Evolutionary conservation across 495 filamentous ascomycete genomes (phyloP), one percentile per base, ranked within the genome.

Genomic region (Tricharina praecox): DNA sequence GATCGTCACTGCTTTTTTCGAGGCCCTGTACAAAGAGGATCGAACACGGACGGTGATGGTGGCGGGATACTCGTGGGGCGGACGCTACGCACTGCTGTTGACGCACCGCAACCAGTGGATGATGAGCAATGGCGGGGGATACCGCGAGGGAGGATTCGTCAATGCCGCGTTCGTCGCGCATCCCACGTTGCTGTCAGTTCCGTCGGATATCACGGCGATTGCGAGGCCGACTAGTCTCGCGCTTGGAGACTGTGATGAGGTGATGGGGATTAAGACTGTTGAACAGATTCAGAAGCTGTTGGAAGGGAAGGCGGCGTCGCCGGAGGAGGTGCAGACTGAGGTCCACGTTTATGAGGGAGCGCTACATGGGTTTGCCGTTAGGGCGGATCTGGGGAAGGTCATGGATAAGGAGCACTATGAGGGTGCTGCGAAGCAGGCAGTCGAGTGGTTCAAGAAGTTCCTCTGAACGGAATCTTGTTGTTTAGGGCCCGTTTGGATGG

Each of bases 31-130:
- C 47, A 51, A 59, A 38, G 54, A 61, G 13, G 58, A 62, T 25
- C 30, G 48, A 50, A 41, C 56, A 55, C 47, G 52, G 3, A 58
- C 58, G 28, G 42, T 78, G 37, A 70, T 68, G 23, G 64, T 63
- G 0, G 68, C 72, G 0, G 76, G 76, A 0, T 78, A 72, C 54
- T 77, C 74, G 57, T 78, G 72, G 74, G 75, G 75, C 26, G 76
- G 74, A 2, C 69, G 68, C 47, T 65, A 73, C 49, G 56, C 66
- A 0, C 49, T 71, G 3, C 49, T 62, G 15, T 62, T 76, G 4
- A 63, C 66, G 3, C 60, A 66, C 25, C 63, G 63, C 9, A 43
- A 39, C 28, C 48, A 42, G 43, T 48, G 58, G 60, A 21, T 35
- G 10, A 32, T 45, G 2, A 59, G 54, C 2, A n/a, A n/a, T n/a